A percentile compares a stretch with the other conserved stretches of the same genome.
Conservation (phyloP, 768 basidiomycete genomes). For the Mycena chlorophos region DNA sequence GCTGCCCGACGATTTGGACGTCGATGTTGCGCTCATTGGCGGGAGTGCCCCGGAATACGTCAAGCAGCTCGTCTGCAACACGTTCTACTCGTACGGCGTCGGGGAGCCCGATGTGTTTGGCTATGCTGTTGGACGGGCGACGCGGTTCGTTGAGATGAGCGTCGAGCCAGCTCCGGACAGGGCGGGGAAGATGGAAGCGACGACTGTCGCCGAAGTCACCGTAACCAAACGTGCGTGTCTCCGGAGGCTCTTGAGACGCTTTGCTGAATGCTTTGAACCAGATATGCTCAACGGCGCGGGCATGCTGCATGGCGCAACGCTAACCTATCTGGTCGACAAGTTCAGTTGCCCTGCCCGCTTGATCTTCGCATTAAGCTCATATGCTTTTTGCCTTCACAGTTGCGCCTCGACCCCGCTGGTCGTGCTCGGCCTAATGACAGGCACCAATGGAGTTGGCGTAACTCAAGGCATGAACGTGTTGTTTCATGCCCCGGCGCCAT, state of each 20-base stretch:
- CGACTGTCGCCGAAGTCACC: constrained; percentile 59
- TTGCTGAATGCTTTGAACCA: constrained; percentile 24
- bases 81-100: constrained; percentile 70
- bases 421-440: constrained; percentile 59
- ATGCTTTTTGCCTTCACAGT: constrained; percentile 30
- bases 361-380: not conserved
- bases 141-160: constrained; percentile 62
- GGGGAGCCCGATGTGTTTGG: constrained; percentile 64
- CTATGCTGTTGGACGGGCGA: constrained; percentile 56
- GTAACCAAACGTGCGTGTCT: constrained; percentile 57
- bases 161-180: constrained; percentile 47
- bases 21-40: constrained; percentile 54
- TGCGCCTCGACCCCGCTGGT: constrained; percentile 71
- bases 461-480: constrained; percentile 70
- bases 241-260: not conserved
- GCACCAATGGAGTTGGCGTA: constrained; percentile 71
- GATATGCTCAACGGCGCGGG: constrained; percentile 77
- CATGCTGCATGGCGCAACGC: constrained; percentile 74
- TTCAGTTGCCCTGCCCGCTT: constrained; percentile 28
- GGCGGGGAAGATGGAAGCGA: constrained; percentile 57
- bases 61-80: constrained; percentile 69
- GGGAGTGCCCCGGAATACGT: constrained; percentile 64
- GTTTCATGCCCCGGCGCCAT: constrained; percentile 67
- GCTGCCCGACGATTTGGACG: constrained; percentile 60
- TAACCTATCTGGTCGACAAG: constrained; percentile 77